Conservation (phyloP, 73 alveolate species). For the Tetrahymena thermophila region DNA sequence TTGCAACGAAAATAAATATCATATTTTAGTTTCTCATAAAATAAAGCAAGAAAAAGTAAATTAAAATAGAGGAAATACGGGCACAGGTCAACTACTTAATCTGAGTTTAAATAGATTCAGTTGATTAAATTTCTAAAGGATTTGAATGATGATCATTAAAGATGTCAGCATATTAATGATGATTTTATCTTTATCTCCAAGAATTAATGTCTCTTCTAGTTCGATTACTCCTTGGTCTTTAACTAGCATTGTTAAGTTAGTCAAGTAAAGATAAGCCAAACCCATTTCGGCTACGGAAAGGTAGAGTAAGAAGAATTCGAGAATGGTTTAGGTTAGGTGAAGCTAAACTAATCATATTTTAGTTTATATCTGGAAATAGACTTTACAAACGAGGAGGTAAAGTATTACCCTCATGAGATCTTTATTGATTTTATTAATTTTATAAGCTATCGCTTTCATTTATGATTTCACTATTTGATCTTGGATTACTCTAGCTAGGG, state of each 20-base stretch:
- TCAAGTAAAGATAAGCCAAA: neutral
- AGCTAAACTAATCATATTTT: neutral
- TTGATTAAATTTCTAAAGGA: neutral
- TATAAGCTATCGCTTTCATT: neutral
- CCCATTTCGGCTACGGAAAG: no score
- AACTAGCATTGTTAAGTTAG: no score
- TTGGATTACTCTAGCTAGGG: neutral
- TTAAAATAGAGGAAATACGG: neutral
- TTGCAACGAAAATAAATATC: neutral
- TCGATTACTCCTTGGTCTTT: neutral
- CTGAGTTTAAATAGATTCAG: neutral
- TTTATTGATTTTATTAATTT: no score
- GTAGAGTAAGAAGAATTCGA: no score
- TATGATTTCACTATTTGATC: neutral
- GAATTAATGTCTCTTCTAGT: neutral
- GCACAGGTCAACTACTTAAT: neutral
- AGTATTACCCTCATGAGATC: neutral
- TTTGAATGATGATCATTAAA: neutral
- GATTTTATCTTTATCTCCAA: neutral
- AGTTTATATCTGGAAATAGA: neutral
- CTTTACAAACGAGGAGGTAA: neutral
- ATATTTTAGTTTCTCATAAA: neutral
- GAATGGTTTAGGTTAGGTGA: neutral
- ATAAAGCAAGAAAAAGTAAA: neutral
- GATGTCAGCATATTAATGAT: neutral